Evolutionary conservation across 768 basidiomycete species (phyloP).

Genomic region (Collybiopsis luxurians): DNA sequence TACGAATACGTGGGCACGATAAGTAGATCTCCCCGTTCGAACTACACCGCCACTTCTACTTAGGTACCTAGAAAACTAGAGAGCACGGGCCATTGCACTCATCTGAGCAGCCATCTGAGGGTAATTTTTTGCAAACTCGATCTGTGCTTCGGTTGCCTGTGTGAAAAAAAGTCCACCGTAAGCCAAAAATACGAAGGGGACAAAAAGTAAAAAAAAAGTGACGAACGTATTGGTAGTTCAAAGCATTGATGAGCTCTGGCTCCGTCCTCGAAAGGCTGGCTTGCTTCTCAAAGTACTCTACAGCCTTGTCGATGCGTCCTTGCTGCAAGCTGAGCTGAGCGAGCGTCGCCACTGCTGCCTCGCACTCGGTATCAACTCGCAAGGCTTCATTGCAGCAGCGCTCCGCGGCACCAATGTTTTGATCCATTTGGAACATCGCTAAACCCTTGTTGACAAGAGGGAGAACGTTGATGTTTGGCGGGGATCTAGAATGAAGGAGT

Average conservation of each 20-base stretch:
- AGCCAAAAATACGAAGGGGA: constrained; percentile 1
- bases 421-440: constrained; percentile 92
- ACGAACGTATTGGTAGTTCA: constrained; percentile 78
- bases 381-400: constrained; percentile 86
- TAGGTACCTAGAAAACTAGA: no score
- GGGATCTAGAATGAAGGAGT: constrained; percentile 15
- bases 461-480: constrained; percentile 91
- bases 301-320: constrained; percentile 81
- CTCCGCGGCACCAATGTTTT: constrained; percentile 82
- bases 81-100: constrained; percentile 37
- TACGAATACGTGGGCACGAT: no score
- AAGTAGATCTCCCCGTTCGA: no score
- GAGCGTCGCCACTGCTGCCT: constrained; percentile 93
- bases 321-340: constrained; percentile 93
- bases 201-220: background rate
- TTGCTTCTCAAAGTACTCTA: constrained; percentile 83
- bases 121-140: constrained; percentile 80
- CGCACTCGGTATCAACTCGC: constrained; percentile 87
- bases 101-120: constrained; percentile 81
- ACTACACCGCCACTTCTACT: no score
- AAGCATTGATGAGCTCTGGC: constrained; percentile 74
- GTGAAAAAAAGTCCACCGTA: constrained; percentile 11
- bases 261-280: constrained; percentile 87
- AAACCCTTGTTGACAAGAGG: constrained; percentile 98
- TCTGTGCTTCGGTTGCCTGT: constrained; percentile 79